These are phyloP conservation scores for Paramecium tetraurelia DNA, from an alignment of 73 alveolate species.

Conservation along the genomic window DNA sequence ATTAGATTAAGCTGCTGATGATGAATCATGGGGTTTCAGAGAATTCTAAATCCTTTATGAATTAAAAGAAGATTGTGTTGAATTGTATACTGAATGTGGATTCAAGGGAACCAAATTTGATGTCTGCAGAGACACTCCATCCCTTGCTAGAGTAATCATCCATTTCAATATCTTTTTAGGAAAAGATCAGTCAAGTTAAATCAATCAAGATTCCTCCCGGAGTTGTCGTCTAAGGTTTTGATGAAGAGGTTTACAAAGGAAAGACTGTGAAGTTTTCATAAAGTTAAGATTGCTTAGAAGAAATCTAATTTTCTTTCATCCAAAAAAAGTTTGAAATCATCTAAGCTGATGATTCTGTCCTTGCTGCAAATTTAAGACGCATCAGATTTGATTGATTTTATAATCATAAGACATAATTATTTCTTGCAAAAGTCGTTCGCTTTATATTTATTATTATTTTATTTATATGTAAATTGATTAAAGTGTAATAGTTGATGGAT, in stretches of 20 bases:
- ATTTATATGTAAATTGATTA: background rate
- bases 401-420: background rate
- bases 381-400: slow-evolving; percentile 40
- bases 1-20: slow-evolving; percentile 29
- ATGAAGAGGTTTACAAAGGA: slow-evolving; percentile 43
- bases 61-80: slow-evolving; percentile 36
- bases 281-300: slow-evolving; percentile 33
- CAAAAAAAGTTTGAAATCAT: background rate
- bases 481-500: background rate
- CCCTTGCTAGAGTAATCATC: background rate
- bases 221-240: slow-evolving; percentile 2
- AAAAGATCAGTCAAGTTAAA: background rate
- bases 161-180: background rate
- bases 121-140: slow-evolving; percentile 34
- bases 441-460: background rate
- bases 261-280: slow-evolving; percentile 6
- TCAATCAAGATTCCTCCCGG: slow-evolving; percentile 44
- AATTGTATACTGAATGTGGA: slow-evolving; percentile 21
- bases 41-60: slow-evolving; percentile 11
- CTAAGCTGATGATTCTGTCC: slow-evolving; percentile 12
- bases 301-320: slow-evolving; percentile 28
- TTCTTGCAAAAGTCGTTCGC: background rate
- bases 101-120: slow-evolving; percentile 9
- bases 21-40: slow-evolving; percentile 55
- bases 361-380: slow-evolving; percentile 20